Evolutionary conservation across 163 green algal genomes (phyloP).

Genomic region (Scenedesmus sp.): DNA sequence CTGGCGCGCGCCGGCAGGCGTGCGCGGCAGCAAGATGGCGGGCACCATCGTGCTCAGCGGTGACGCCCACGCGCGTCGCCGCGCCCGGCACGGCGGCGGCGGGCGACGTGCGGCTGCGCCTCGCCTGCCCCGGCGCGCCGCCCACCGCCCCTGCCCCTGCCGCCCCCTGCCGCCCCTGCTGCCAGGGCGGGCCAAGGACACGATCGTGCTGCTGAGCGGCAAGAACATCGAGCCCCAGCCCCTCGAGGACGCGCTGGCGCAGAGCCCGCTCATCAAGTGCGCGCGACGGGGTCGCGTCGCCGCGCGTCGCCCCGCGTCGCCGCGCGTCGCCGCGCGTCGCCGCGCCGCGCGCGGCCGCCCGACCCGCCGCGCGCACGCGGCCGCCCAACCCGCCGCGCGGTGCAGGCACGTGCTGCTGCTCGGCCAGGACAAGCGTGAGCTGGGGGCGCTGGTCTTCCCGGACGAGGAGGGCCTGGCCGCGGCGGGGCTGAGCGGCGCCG

Average conservation of each 20-base stretch:
- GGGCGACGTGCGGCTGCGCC: too few species aligned
- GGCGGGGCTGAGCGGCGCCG: neutral
- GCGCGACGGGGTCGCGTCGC: too few species aligned
- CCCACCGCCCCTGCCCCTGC: too few species aligned
- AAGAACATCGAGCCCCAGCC: conserved; percentile 95
- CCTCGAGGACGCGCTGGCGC: conserved; percentile 82
- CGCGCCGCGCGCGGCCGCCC: too few species aligned
- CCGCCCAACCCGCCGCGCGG: too few species aligned
- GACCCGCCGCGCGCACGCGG: too few species aligned
- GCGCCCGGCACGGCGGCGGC: too few species aligned
- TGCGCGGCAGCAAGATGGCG: conserved; percentile 57
- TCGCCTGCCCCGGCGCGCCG: too few species aligned
- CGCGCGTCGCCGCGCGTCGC: too few species aligned
- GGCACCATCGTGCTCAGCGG: conserved; percentile 76
- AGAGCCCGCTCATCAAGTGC: conserved; percentile 73
- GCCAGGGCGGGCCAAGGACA: conserved; percentile 91
- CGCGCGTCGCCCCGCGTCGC: too few species aligned
- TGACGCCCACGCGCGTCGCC: too few species aligned
- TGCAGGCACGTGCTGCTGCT: conserved; percentile 79
- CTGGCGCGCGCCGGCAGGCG: conserved; percentile 65
- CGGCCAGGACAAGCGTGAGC: conserved; percentile 80
- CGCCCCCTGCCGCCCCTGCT: too few species aligned
- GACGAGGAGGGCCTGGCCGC: conserved; percentile 73
- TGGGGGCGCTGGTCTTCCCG: conserved; percentile 80
- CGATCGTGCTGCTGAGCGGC: conserved; percentile 89